Conservation (phyloP, 2,329 filamentous ascomycete genomes). For the Exserohilum turcica region DNA sequence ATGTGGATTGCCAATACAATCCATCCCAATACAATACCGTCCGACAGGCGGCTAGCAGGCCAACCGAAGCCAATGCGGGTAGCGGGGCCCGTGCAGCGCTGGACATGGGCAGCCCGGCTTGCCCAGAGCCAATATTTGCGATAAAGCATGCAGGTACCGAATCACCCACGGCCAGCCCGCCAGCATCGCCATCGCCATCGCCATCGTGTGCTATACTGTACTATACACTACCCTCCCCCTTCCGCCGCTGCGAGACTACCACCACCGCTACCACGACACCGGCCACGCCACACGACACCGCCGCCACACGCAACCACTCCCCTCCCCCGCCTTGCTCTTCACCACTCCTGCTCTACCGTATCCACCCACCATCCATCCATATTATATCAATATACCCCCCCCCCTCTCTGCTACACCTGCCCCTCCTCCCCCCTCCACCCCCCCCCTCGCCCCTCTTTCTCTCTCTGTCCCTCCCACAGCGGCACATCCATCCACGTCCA, state of each 20-base stretch:
- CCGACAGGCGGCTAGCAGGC: constrained; percentile 19
- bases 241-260: too few species aligned
- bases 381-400: too few species aligned
- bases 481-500: neutral
- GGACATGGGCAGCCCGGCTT: neutral
- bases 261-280: too few species aligned
- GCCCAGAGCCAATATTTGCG: constrained; percentile 19
- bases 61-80: constrained; percentile 18
- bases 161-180: neutral
- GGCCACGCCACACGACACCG: too few species aligned
- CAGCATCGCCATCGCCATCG: neutral
- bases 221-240: neutral
- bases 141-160: constrained; percentile 20
- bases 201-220: neutral
- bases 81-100: constrained; percentile 10
- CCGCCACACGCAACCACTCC: too few species aligned
- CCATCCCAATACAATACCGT: too few species aligned
- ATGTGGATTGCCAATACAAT: constrained; percentile 7
- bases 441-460: neutral
- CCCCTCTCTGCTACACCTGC: too few species aligned
- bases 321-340: too few species aligned
- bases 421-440: too few species aligned
- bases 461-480: neutral
- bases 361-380: too few species aligned
- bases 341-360: too few species aligned